Evolutionary conservation across 202 grass and related monocot species (phyloP).

Genomic region (Elaeis oleifera): DNA sequence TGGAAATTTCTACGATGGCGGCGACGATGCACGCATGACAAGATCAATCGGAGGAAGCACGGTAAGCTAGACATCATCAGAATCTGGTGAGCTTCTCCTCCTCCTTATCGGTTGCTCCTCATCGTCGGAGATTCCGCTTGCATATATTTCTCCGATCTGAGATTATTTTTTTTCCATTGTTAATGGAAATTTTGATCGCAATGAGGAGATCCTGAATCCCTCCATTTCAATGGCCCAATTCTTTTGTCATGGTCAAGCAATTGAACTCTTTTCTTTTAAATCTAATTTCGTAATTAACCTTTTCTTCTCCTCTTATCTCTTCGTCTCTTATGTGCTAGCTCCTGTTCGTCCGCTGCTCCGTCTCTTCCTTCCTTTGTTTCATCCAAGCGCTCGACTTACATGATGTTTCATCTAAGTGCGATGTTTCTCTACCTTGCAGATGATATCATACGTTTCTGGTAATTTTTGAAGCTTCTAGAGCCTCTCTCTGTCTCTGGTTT

Average conservation of each 20-base stretch:
- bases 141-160: too few relatives aligned
- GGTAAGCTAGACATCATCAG: conserved; percentile 80
- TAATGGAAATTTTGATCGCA: not conserved
- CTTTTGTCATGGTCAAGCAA: conserved; percentile 62
- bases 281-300: too few relatives aligned
- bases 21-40: conserved; percentile 73
- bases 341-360: conserved; percentile 27
- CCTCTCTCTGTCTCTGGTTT: not conserved
- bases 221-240: conserved; percentile 65
- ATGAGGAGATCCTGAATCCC: conserved; percentile 90
- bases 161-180: too few relatives aligned
- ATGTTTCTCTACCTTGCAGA: conserved; percentile 28
- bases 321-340: not conserved
- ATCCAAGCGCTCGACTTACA: conserved; percentile 43
- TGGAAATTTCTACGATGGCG: conserved; percentile 55
- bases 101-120: not conserved
- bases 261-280: too few relatives aligned
- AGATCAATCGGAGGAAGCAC: conserved; percentile 67
- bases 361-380: not conserved
- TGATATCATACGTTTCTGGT: conserved; percentile 66
- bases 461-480: conserved; percentile 2
- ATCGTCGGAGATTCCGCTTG: too few relatives aligned
- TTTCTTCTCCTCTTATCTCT: not conserved
- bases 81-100: conserved; percentile 48
- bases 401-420: not conserved